phyloP scores from a whole-genome alignment of 345 rosid species.

The Passiflora organensis region DNA sequence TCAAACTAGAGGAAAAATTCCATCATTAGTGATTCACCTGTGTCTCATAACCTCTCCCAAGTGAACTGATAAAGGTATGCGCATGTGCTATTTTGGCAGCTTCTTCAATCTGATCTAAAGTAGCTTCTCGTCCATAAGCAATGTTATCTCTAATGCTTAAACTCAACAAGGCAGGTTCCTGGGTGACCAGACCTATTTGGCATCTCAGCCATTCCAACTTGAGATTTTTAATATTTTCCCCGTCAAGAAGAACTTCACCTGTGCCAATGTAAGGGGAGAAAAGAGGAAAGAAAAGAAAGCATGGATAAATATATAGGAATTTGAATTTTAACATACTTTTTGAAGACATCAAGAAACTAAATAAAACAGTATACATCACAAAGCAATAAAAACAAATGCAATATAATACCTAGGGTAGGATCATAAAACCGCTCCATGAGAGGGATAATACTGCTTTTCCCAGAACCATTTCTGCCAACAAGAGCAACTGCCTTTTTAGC shows the following conservation, averaged over 20 bases:
- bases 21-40: slow-evolving; percentile 43
- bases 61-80: slow-evolving; percentile 87
- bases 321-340: slow-evolving; percentile 14
- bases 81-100: slow-evolving; percentile 96
- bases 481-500: slow-evolving; percentile 96
- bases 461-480: slow-evolving; percentile 99
- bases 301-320: slow-evolving; percentile 15
- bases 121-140: slow-evolving; percentile 81
- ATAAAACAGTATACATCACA: background rate
- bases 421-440: slow-evolving; percentile 99
- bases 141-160: slow-evolving; percentile 85
- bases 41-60: slow-evolving; percentile 83
- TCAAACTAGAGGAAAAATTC: background rate
- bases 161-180: slow-evolving; percentile 94
- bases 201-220: slow-evolving; percentile 89
- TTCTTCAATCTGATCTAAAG: slow-evolving; percentile 84
- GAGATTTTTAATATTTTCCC: slow-evolving; percentile 87
- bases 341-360: slow-evolving; percentile 8
- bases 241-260: slow-evolving; percentile 99
- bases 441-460: slow-evolving; percentile 98
- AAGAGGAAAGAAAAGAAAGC: background rate
- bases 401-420: slow-evolving; percentile 88
- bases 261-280: slow-evolving; percentile 35
- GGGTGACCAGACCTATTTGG: slow-evolving; percentile 96
- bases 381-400: slow-evolving; percentile 8